These are phyloP conservation scores for Rhodomyrtus tomentosa DNA, from an alignment of 345 rosid species.

Conservation along the genomic window DNA sequence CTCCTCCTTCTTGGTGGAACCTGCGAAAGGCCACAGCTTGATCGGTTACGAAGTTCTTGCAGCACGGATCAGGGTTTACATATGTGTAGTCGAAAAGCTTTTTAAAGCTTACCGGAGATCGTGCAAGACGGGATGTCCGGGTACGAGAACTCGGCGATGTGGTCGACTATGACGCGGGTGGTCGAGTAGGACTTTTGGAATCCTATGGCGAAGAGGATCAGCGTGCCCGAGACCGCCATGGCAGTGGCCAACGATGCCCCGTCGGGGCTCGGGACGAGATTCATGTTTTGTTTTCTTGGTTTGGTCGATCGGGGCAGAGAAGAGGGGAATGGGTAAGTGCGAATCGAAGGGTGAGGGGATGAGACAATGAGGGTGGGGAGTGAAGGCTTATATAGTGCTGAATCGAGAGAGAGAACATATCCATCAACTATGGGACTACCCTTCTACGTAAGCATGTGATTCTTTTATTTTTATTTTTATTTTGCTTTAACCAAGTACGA, in stretches of 20 bases:
- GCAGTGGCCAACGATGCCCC: slow-evolving; percentile 18
- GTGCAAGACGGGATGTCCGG: not conserved
- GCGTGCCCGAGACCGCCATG: slow-evolving; percentile 31
- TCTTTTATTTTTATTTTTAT: not conserved
- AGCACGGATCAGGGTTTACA: not conserved
- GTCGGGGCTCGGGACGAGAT: slow-evolving; percentile 10
- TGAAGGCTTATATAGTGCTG: not conserved
- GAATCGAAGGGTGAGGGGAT: not conserved
- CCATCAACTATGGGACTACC: not conserved
- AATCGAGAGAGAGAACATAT: not conserved
- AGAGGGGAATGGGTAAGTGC: not conserved
- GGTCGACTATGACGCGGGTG: slow-evolving; percentile 6
- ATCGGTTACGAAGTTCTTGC: not conserved
- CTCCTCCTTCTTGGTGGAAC: not conserved
- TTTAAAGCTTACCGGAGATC: not conserved
- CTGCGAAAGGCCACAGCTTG: not conserved
- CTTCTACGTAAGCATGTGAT: not conserved
- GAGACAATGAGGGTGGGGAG: not conserved
- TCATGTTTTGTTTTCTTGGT: not conserved
- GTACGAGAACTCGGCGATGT: slow-evolving; percentile 7
- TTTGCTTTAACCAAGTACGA: not conserved
- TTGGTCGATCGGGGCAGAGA: not conserved
- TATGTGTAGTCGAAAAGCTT: not conserved
- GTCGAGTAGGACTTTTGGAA: slow-evolving; percentile 14
- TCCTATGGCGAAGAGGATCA: slow-evolving; percentile 24